phyloP scores from a whole-genome alignment of 148 eudicot species.

The Fallopia convolvulus region DNA sequence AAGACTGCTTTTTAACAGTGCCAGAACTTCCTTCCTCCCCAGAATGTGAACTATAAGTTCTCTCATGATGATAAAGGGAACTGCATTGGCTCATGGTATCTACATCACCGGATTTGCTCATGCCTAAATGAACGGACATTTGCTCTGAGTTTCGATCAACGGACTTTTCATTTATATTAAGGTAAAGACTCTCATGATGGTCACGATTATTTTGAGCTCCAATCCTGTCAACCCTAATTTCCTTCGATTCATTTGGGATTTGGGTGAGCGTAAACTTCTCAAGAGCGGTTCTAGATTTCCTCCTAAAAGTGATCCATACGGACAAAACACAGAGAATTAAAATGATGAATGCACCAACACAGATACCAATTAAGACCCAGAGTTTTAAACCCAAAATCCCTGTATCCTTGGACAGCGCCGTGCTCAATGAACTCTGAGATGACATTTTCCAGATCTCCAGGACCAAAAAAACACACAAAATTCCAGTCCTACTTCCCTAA shows the following conservation, averaged over 20 bases:
- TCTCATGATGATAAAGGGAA: slow-evolving; percentile 62
- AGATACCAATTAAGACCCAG: slow-evolving; percentile 62
- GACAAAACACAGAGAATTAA: slow-evolving; percentile 45
- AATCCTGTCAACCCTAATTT: slow-evolving; percentile 65
- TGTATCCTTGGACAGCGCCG: slow-evolving; percentile 46
- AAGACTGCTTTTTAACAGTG: slow-evolving; percentile 14
- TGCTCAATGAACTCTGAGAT: slow-evolving; percentile 25
- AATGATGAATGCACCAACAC: slow-evolving; percentile 47
- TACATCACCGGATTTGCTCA: slow-evolving; percentile 65
- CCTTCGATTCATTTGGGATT: slow-evolving; percentile 79
- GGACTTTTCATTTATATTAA: slow-evolving; percentile 39
- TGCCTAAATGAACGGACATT: slow-evolving; percentile 64
- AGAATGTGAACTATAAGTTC: slow-evolving; percentile 44
- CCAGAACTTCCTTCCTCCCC: slow-evolving; percentile 37
- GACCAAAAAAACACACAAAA: background rate
- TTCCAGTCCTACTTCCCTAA: background rate
- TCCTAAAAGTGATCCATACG: slow-evolving; percentile 46
- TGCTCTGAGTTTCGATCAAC: slow-evolving; percentile 61
- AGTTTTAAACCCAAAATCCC: slow-evolving; percentile 54
- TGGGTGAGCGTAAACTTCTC: slow-evolving; percentile 44
- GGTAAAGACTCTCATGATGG: slow-evolving; percentile 37
- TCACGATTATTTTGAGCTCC: slow-evolving; percentile 35
- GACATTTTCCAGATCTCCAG: slow-evolving; percentile 10
- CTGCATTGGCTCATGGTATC: slow-evolving; percentile 83
- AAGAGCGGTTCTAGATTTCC: slow-evolving; percentile 38